Evolutionary conservation across 1,139 yeast species (phyloP).

Genomic region (Blastobotrys illinoisensis): DNA sequence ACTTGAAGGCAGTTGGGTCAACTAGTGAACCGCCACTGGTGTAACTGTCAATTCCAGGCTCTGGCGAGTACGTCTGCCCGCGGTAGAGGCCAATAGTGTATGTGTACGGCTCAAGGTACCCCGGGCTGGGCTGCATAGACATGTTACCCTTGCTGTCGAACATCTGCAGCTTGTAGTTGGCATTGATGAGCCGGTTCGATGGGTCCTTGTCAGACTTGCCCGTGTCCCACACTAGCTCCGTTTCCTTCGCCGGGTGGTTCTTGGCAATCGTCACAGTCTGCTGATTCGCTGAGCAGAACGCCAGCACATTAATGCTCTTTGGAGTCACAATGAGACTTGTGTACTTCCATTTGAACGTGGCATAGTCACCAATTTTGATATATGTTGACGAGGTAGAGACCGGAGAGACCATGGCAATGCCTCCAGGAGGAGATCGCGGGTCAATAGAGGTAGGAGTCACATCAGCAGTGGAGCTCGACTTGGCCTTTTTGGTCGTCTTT

Average conservation of each 20-base stretch:
- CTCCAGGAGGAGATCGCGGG: slow-evolving; percentile 35
- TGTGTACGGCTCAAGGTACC: slow-evolving; percentile 30
- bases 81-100: slow-evolving; percentile 34
- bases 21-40: slow-evolving; percentile 9
- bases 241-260: slow-evolving; percentile 30
- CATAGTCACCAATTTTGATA: slow-evolving; percentile 36
- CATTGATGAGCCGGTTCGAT: slow-evolving; percentile 25
- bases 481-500: slow-evolving; percentile 3
- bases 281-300: slow-evolving; percentile 35
- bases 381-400: slow-evolving; percentile 33
- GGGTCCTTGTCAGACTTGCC: slow-evolving; percentile 23
- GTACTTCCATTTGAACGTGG: slow-evolving; percentile 39
- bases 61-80: slow-evolving; percentile 34
- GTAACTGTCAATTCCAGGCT: slow-evolving; percentile 21
- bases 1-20: slow-evolving; percentile 10
- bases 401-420: slow-evolving; percentile 33
- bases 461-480: neutral
- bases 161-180: slow-evolving; percentile 34
- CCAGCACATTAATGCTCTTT: slow-evolving; percentile 34
- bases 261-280: slow-evolving; percentile 35
- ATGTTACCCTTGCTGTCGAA: slow-evolving; percentile 31
- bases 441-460: slow-evolving; percentile 28
- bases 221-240: slow-evolving; percentile 37
- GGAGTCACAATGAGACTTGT: slow-evolving; percentile 36
- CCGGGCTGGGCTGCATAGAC: slow-evolving; percentile 26